Evolutionary conservation across 805 yeast genomes (phyloP), one percentile per base, ranked within the genome.

Genomic region (Yamadazyma takamatsuzukensis): DNA sequence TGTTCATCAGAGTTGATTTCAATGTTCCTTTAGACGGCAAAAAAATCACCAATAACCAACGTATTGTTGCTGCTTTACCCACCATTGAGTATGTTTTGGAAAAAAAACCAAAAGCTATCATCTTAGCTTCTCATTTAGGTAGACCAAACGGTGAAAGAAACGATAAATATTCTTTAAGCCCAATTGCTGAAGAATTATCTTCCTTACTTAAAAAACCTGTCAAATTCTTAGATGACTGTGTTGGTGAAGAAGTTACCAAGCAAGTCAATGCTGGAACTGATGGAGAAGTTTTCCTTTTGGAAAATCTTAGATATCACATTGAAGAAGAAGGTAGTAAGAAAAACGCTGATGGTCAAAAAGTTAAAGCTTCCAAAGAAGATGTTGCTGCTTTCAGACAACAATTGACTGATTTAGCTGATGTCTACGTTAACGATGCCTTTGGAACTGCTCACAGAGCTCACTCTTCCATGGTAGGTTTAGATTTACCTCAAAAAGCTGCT

Each of bases 381-480:
- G 97, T 93, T 51, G 80, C 72, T 59, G 76, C 70, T 52, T 93
- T 93, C 84, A 86, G 98, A 79, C 59, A 78, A 56, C 80, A 84
- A 60, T 80, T 93, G 70, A 84, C 96, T 54, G 70, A 88, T 36
- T 76, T 93, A 56, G 97, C 97, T 49, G 99, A 93, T 57, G 95
- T 93, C 47, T 93, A 93, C 76, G 79, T 93, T 64, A 83, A 93
- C 72, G 99, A 93, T 65, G 97, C 97, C 39, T 93, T 93, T 58
- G 98, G 98, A 66, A 93, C 98, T 45, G 97, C 97, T 37, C 99
- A 93, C 83, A 87, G 98, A 77, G 98, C 98, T 45, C 98, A 93
- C 76, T 88, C 97, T 35, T 93, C 98, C 30, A 90, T 93, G 89
- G 99, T 93, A 56, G 99, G 99, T 60, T 76, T 93, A 53, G 89